Conservation (phyloP, 164 flowering plant species). For the Macadamia integrifolia region DNA sequence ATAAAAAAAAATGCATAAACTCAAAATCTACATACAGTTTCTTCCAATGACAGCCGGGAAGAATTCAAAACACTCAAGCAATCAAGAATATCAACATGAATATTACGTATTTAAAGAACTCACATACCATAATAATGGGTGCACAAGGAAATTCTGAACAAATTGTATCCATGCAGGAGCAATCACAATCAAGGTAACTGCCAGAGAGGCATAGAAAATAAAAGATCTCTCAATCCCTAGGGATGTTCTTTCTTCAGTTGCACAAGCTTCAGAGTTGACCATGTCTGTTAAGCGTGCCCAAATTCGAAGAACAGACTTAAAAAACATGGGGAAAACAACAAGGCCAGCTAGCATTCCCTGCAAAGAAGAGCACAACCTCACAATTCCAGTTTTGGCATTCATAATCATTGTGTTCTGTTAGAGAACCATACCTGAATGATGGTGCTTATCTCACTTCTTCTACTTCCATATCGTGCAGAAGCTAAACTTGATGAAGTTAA, state of each 20-base stretch:
- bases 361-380: constrained; percentile 13
- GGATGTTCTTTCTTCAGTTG: constrained; percentile 14
- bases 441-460: constrained; percentile 70
- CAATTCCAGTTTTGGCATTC: constrained; percentile 3
- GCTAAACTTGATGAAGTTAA: constrained; percentile 29
- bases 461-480: constrained; percentile 31
- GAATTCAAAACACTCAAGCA: not conserved
- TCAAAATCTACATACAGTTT: not conserved
- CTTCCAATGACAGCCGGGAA: not conserved
- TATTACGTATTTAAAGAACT: not conserved
- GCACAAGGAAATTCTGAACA: constrained; percentile 63
- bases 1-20: not conserved
- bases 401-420: constrained; percentile 7
- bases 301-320: constrained; percentile 37
- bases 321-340: constrained; percentile 59
- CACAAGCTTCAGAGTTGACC: constrained; percentile 14
- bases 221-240: constrained; percentile 43
- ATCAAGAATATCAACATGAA: constrained; percentile 1
- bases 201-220: constrained; percentile 55
- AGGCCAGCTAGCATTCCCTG: constrained; percentile 83
- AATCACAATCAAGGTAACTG: constrained; percentile 33
- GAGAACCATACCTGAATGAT: constrained; percentile 62
- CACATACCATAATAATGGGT: constrained; percentile 77
- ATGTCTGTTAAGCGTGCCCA: constrained; percentile 19
- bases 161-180: constrained; percentile 84